Percentiles rank a stretch among this genome's conserved stretches.
Evolutionary conservation across 2,329 filamentous ascomycete species (phyloP).

Genomic region (Exophiala sideris): DNA sequence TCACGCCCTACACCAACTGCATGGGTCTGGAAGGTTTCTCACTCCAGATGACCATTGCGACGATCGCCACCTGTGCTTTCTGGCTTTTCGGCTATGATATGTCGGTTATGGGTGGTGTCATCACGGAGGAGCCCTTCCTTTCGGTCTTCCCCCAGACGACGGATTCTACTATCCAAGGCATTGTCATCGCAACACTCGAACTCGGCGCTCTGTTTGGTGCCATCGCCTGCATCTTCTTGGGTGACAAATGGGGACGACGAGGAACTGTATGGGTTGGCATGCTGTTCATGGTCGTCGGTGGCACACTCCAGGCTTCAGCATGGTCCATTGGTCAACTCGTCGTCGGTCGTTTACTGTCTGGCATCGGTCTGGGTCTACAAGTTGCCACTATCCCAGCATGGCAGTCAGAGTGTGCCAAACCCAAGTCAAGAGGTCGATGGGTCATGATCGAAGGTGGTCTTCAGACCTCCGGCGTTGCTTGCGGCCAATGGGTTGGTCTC

Average conservation of each 20-base stretch:
- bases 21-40: slow-evolving; percentile 5
- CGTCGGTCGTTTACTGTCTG: slow-evolving; percentile 49
- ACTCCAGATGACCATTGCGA: slow-evolving; percentile 15
- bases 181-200: slow-evolving; percentile 5
- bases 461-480: slow-evolving; percentile 50
- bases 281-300: slow-evolving; percentile 44
- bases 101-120: slow-evolving; percentile 4
- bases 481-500: slow-evolving; percentile 32
- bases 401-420: slow-evolving; percentile 47
- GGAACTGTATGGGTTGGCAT: slow-evolving; percentile 39
- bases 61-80: slow-evolving; percentile 24
- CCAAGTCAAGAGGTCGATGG: slow-evolving; percentile 49
- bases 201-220: slow-evolving; percentile 33
- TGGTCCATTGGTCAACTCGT: slow-evolving; percentile 40
- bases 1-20: slow-evolving; percentile 9
- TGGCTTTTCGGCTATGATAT: slow-evolving; percentile 29
- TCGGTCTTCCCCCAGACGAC: neutral
- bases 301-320: slow-evolving; percentile 40
- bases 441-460: slow-evolving; percentile 54
- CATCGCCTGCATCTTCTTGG: slow-evolving; percentile 49
- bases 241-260: slow-evolving; percentile 48
- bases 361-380: slow-evolving; percentile 31
- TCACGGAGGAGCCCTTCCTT: too few species aligned
- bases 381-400: slow-evolving; percentile 39
- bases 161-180: slow-evolving; percentile 8